Evolutionary conservation across 108 stramenopile genomes (phyloP).

Genomic region (Pseudonitzschia multiseries): DNA sequence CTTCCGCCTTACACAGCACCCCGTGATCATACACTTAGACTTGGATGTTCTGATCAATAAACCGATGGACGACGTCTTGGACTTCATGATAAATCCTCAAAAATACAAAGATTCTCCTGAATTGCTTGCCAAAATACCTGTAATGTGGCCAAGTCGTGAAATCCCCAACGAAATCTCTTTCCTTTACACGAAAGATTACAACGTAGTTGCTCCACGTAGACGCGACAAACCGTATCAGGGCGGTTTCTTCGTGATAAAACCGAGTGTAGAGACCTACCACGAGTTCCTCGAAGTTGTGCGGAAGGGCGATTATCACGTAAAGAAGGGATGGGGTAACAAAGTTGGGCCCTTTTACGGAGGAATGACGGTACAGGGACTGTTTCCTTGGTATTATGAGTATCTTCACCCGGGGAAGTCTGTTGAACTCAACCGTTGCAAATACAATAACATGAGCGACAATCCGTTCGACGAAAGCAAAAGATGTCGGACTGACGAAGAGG

Average conservation of each 20-base stretch:
- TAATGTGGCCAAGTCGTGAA: constrained; percentile 39
- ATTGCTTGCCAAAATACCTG: constrained; percentile 16
- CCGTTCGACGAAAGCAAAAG: constrained; percentile 50
- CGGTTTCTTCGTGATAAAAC: constrained; percentile 89
- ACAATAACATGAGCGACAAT: constrained; percentile 91
- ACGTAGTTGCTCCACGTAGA: constrained; percentile 53
- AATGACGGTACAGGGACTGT: constrained; percentile 87
- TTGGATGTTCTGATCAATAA: constrained; percentile 85
- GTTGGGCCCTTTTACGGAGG: constrained; percentile 77
- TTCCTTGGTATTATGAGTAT: constrained; percentile 84
- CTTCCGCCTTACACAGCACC: constrained; percentile 85
- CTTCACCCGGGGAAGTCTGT: constrained; percentile 57
- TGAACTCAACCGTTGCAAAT: constrained; percentile 85
- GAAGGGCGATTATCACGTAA: constrained; percentile 56
- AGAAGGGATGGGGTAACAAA: constrained; percentile 73
- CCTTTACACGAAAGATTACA: constrained; percentile 79
- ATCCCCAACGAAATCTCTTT: constrained; percentile 43
- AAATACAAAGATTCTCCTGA: constrained; percentile 14
- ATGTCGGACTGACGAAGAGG: constrained; percentile 50
- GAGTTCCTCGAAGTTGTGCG: constrained; percentile 79
- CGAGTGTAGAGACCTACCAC: constrained; percentile 61
- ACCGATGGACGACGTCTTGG: constrained; percentile 77
- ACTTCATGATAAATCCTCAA: constrained; percentile 39
- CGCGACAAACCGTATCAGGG: constrained; percentile 79
- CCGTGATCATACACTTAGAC: constrained; percentile 92